Percentiles rank a stretch among this genome's conserved stretches.
phyloP scores from a whole-genome alignment of 371 early-diverging fungal genomes.

The Actinomucor elegans region DNA sequence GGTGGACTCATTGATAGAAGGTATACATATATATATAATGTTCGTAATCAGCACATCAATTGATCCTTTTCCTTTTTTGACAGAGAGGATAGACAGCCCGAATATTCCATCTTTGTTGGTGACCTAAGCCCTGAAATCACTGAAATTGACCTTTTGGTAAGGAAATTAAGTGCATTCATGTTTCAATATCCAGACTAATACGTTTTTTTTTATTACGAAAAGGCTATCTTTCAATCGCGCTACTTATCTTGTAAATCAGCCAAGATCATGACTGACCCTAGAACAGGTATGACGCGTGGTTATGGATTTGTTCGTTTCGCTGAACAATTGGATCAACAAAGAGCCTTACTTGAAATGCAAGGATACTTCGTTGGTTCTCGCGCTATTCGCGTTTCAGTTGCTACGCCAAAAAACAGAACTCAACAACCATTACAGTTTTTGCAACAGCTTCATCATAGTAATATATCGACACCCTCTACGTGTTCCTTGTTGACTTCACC shows the following conservation, averaged over 20 bases:
- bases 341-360: conserved; percentile 77
- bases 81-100: conserved; percentile 51
- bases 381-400: conserved; percentile 80
- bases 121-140: conserved; percentile 74
- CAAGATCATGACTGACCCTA: conserved; percentile 74
- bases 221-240: conserved; percentile 49
- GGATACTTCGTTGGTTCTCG: conserved; percentile 65
- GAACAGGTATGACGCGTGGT: conserved; percentile 69
- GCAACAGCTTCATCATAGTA: conserved; percentile 6
- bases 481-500: conserved; percentile 8
- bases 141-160: conserved; percentile 57
- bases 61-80: not conserved
- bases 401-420: conserved; percentile 71
- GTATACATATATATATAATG: conserved; percentile 5
- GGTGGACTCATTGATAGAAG: conserved; percentile 46
- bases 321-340: conserved; percentile 65
- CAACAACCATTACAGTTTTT: conserved; percentile 20
- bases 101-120: conserved; percentile 82
- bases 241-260: conserved; percentile 74
- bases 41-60: not conserved
- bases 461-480: conserved; percentile 8
- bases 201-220: not conserved
- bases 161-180: too few relatives aligned
- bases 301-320: conserved; percentile 83
- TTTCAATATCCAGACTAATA: too few relatives aligned